Evolutionary conservation across 2,329 filamentous ascomycete genomes (phyloP), one percentile per base, ranked within the genome.

Genomic region (Talaromyces pinophilus): DNA sequence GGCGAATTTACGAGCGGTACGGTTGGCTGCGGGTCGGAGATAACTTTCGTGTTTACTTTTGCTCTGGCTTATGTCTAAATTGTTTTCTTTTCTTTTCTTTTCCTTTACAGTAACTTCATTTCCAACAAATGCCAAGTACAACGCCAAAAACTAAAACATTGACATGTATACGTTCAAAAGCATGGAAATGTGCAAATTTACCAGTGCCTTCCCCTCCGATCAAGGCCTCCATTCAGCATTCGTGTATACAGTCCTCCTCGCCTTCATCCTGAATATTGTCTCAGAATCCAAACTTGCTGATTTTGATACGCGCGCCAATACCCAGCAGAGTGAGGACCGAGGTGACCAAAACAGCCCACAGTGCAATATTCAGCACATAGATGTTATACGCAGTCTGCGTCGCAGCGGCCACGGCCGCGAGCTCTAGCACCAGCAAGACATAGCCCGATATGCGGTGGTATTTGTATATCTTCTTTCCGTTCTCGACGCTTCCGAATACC

Each of bases 371-470:
- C 65, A 95, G 79, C 1, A 90, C 85, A 28, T 84, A 85, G 69
- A 86, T 75, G 73, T 90, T 92, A 78, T 90, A 97, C 40, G 85
- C 83, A 1, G 94, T 97, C 79, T 88, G 84, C 2, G 89, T 92
- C 1, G 93, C 92, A 28, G 90, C 89, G 59, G 85, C 82, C 46
- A 96, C 85, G 0, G 93, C 95, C 10, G 86, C 87, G 68, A 96
- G 79, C 68, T 94, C 83, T 72, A 96, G 73, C 61, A 89, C 74
- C 63, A 94, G 80, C 67, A 93, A 81, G 7, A 87, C 70, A 75
- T 99, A 98, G 1, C 94, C 95, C 25, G 84, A 85, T 63, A 86
- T 80, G 35, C 94, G 87, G 77, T 98, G 95, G 73, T 93, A 97
- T 80, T 96, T 97, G 84, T 94, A 98, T 50, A 97, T 77, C 28